These are phyloP conservation scores for Dysphania ambrosioides DNA, from an alignment of 148 eudicot species.

Conservation along the genomic window DNA sequence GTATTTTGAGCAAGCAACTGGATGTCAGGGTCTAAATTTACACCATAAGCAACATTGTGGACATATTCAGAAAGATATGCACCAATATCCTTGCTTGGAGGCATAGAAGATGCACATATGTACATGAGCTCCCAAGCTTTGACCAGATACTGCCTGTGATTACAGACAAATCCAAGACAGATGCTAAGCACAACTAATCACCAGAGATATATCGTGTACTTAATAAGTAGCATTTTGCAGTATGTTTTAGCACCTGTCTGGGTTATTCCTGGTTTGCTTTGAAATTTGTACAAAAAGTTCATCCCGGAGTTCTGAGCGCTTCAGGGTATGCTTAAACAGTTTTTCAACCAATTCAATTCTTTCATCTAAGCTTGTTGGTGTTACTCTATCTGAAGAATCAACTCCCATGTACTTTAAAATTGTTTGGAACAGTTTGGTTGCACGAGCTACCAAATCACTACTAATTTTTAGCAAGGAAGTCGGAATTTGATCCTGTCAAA, in stretches of 20 bases:
- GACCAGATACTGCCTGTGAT: conserved; percentile 60
- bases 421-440: conserved; percentile 82
- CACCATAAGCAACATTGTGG: conserved; percentile 75
- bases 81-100: conserved; percentile 96
- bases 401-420: conserved; percentile 92
- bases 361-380: conserved; percentile 79
- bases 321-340: conserved; percentile 84
- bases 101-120: conserved; percentile 98
- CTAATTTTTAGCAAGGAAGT: conserved; percentile 85
- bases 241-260: conserved; percentile 54
- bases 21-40: conserved; percentile 61
- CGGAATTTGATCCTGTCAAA: conserved; percentile 89
- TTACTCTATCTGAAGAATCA: conserved; percentile 68
- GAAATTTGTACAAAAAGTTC: conserved; percentile 93
- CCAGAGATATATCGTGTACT: background rate
- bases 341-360: conserved; percentile 81
- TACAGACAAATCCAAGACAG: conserved; percentile 23
- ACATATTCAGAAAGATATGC: conserved; percentile 90
- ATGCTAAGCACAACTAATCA: conserved; percentile 3
- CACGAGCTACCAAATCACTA: conserved; percentile 70
- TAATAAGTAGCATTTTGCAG: background rate
- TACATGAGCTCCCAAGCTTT: conserved; percentile 98
- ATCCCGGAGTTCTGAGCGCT: conserved; percentile 94
- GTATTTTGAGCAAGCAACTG: conserved; percentile 78
- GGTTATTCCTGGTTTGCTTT: conserved; percentile 93